These are phyloP conservation scores for Dactylorhiza incarnata DNA, from an alignment of 106 monocot species.

Conservation along the genomic window DNA sequence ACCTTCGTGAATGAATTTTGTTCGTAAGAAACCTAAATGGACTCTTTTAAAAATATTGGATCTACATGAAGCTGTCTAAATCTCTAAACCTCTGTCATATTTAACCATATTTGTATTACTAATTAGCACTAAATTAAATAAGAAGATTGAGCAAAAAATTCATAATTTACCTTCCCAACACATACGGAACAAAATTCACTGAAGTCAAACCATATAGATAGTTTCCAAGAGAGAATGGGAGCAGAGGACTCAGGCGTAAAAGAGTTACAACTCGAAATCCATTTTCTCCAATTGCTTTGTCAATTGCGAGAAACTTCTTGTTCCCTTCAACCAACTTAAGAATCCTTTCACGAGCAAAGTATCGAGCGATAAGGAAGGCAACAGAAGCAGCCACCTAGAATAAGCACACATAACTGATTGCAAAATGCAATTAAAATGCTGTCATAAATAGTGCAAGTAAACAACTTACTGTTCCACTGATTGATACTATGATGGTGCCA, in stretches of 20 bases:
- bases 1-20: too few relatives aligned
- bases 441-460: background rate
- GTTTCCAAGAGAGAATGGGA: constrained; percentile 94
- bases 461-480: constrained; percentile 81
- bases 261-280: constrained; percentile 92
- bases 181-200: constrained; percentile 90
- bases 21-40: too few relatives aligned
- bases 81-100: too few relatives aligned
- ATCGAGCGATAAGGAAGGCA: constrained; percentile 94
- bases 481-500: constrained; percentile 91
- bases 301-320: constrained; percentile 93
- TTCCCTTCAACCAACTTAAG: constrained; percentile 95
- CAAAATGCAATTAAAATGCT: background rate
- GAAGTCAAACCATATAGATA: constrained; percentile 97
- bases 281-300: constrained; percentile 96
- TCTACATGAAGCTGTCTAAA: too few relatives aligned
- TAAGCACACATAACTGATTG: constrained; percentile 12
- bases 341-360: constrained; percentile 91
- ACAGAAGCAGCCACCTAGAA: constrained; percentile 75
- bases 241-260: constrained; percentile 85
- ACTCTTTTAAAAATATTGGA: too few relatives aligned
- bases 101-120: background rate
- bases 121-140: background rate
- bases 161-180: constrained; percentile 73
- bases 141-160: background rate